Evolutionary conservation across 2,329 filamentous ascomycete species (phyloP), one percentile per base, ranked within the genome.

Genomic region (Cadophora malorum): DNA sequence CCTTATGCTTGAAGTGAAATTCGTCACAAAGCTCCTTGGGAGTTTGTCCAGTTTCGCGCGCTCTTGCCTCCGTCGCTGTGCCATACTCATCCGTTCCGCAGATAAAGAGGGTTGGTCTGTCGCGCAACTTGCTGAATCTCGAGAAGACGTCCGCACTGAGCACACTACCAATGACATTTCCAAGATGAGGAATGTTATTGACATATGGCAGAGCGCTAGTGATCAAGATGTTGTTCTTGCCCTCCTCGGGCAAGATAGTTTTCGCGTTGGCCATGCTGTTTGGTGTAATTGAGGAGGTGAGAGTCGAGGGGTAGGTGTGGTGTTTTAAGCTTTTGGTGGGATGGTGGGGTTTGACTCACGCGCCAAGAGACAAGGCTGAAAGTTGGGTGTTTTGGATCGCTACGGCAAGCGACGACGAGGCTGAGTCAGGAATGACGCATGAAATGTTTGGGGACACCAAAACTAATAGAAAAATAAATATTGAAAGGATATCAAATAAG

Each of bases 71-170:
- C 38, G 94, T 97, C 25, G 95, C 94, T 14, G 95, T 98, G 67
- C 95, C 95, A 80, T 97, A 98, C 81, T 98, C 93, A 82, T 97
- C 95, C 63, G 90, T 92, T 67, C 94, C 94, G 80, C 94, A 97
- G 73, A 97, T 85, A 79, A 89, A 97, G 62, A 97, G 86, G 1
- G 93, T 96, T 73, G 89, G 91, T 76, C 90, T 86, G 66, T 90
- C 91, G 76, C 93, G 88, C 53, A 91, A 90, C 80, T 93, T 93
- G 82, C 90, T 92, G 81, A 91, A 97, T 73, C 89, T 89, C 52
- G 91, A 86, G 78, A 91, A 97, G 71, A 96, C 92, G 78, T 97
- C 94, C 74, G 94, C 94, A 70, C 90, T 94, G 74, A 97, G 86
- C 49, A 97, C 93, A 74, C 90, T 93, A 71, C 93, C 93, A 71